Evolutionary conservation across 768 basidiomycete species (phyloP).

Genomic region (Pleurotus sapidus): DNA sequence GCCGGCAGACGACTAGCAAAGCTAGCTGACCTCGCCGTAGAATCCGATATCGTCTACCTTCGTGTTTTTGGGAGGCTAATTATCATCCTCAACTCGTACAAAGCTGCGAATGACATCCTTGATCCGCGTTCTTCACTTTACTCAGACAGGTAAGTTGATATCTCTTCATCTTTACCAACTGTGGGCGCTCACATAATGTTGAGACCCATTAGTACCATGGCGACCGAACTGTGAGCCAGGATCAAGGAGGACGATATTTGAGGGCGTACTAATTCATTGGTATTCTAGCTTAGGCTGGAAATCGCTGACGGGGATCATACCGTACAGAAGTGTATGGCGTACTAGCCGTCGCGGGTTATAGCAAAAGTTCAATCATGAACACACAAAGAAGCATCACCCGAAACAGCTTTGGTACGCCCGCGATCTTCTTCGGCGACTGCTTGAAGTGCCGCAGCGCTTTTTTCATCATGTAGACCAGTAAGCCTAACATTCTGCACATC

Average conservation of each 20-base stretch:
- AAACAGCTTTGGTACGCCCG: constrained; percentile 17
- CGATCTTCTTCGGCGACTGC: constrained; percentile 20
- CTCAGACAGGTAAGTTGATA: background rate
- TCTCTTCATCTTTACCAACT: background rate
- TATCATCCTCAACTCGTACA: constrained; percentile 9
- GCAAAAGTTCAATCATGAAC: background rate
- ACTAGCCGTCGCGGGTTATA: background rate
- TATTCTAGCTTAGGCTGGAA: constrained; percentile 5
- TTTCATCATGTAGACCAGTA: constrained; percentile 10
- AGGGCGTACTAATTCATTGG: too few species aligned
- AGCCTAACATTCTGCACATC: background rate
- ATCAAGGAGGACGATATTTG: too few species aligned
- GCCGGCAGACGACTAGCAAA: too few species aligned
- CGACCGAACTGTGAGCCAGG: too few species aligned
- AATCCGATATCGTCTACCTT: constrained; percentile 6
- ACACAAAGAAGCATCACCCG: constrained; percentile 2
- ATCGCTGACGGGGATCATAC: constrained; percentile 7
- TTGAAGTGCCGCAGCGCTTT: constrained; percentile 18
- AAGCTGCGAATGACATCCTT: constrained; percentile 11
- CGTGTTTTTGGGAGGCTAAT: background rate
- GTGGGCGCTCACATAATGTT: background rate
- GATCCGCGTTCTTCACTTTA: constrained; percentile 9
- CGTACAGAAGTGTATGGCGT: background rate
- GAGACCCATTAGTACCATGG: too few species aligned
- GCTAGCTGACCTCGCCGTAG: background rate